Base-by-base conservation (phyloP, 495 filamentous ascomycete genomes). In the Beverwykella pulmonaria region DNA sequence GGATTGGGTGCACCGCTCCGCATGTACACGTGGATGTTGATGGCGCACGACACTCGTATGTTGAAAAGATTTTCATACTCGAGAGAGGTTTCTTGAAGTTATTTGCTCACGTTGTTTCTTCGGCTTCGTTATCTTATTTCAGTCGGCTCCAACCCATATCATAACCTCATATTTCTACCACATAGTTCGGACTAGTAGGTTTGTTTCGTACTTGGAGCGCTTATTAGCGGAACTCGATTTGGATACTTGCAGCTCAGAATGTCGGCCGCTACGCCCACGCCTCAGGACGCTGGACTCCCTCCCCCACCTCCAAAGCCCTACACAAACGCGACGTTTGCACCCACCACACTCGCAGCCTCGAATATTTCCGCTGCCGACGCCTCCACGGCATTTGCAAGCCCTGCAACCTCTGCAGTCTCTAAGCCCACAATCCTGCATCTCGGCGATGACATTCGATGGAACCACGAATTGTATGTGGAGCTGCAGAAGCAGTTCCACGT, bases 391-490 rank as follows among this genome's bases (percentile, higher is more conserved):
- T 6, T 50, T 15, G 17, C 61, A 5, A n/a, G 8, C 23, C 20
- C 47, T 20, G n/a, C 36, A 14, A 25, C 49, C 30, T 17, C 30
- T 20, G 3, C 6, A 12, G 17, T 20, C 25, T 15, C 62, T 3
- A 76, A 75, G 60, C 73, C 74, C 17, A 68, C 59, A 29, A 41
- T 76, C 48, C 71, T 76, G 10, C 74, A 76, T 39, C 69, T 73
- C 26, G 74, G 74, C 25, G 73, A 75, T 34, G 73, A 75, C 44
- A 74, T 76, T 47, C 68, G 71, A 47, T 76, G 74, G 74, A 76
- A 75, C 53, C 71, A 75, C 55, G 71, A 65, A 14, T 63, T 75
- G 17, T 76, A 76, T 61, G 34, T 32, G 20, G 53, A 71, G 29
- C 68, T 76, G 9, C 50, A 56, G 22, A 39, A 41, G n/a, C 73